Base-by-base conservation (phyloP, 208 protist species). In the Trypanosoma cruzi region DNA sequence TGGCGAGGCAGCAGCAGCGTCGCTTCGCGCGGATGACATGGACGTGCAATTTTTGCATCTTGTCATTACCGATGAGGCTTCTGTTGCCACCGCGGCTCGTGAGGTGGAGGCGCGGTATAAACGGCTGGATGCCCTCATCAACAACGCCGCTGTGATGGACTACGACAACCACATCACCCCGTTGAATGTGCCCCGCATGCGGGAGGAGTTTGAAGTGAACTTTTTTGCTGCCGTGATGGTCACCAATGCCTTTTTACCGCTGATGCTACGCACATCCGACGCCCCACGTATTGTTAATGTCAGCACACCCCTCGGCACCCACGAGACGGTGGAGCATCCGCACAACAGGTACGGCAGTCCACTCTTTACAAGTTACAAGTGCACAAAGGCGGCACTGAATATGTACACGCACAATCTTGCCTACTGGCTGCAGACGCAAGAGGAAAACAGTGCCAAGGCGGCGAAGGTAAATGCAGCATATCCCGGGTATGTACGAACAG, bases 391-490 rank as follows among this genome's bases (percentile, higher is more conserved):
- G n/a, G 85, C 85, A 26, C 68, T 94, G 37, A 94, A 94, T 73
- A 89, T 91, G 83, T 90, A 94, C 79, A 91, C 88, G n/a, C 78
- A 81, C 60, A 85, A 83, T 62, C 75, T 91, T 32, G 85, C 83
- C 20, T 54, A 73, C 34, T 75, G 82, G 34, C 73, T 91, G n/a
- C 63, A 82, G 57, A 52, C 42, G 20, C 18, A 65, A n/a, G 46
- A 22, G 68, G 83, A 76, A 5, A 80, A 77, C 31, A 85, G 75
- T 66, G 56, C 60, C 24, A 48, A 54, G 26, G 57, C 59, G 26
- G 68, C 68, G 31, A 63, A 71, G 36, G 65, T 71, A 6, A 63
- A 59, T 44, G 68, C 71, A 16, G 88, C 70, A 7, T 81, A 94
- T 64, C 86, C 88, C 0, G 85, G 88, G 0, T 92, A 84, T 74